Evolutionary conservation across 495 filamentous ascomycete species (phyloP), one percentile per base, ranked within the genome.

Genomic region (Penicillium fimorum): DNA sequence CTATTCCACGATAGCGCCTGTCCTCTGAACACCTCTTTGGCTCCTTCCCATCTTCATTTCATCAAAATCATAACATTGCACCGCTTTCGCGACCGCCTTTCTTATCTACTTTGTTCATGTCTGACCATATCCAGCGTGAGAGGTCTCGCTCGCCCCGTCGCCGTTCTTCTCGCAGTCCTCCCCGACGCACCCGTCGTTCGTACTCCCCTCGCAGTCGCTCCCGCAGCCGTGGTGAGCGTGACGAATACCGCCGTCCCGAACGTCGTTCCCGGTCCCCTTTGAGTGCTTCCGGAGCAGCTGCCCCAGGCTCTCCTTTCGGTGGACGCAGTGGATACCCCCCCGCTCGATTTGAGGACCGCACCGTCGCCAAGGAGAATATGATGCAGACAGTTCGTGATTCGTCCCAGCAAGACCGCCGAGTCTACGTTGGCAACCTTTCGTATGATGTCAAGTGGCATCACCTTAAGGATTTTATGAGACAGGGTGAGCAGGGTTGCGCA

Each of bases 371-470:
- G 77, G 92, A 96, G 71, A 87, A 90, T 68, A 96, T 95, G 90
- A 93, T 97, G 90, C 87, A 87, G 75, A 88, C 84, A 65, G 84
- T 97, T 60, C 85, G 91, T 64, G 94, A 97, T 63, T 87, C 88
- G 15, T 97, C 94, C 62, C 94, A 97, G 73, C 94, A 97, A 76
- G 94, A 97, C 80, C 93, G 94, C 65, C 91, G 93, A 41, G 94
- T 98, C 84, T 98, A 98, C 77, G 95, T 98, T 70, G 94, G 94
- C 76, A 98, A 98, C 67, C 82, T 98, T 60, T 92, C 91, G 41
- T 98, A 98, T 77, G 94, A 98, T 83, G 94, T 98, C 65, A 98
- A 98, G 78, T 98, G 95, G 95, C 92, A 96, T 80, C 93, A 96
- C 66, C 83, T 98, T 42, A 98, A 98, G 80, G 94, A 98, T 79